Base-by-base conservation (phyloP, 768 basidiomycete genomes). In the Suillus americanus region DNA sequence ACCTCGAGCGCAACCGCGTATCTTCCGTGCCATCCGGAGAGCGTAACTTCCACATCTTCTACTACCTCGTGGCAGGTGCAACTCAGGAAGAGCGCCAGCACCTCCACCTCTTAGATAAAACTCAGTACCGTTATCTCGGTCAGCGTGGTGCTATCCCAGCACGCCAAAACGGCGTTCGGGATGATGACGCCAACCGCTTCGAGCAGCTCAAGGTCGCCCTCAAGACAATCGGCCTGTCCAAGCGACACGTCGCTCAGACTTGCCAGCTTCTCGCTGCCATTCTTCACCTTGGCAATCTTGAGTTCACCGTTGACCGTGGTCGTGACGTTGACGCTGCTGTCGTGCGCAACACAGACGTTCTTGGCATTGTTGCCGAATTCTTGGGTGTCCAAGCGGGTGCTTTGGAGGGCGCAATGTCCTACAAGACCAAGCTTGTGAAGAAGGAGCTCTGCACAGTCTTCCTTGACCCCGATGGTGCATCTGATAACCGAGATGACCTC, bases 401-500 rank as follows among this genome's bases (percentile, higher is more conserved):
- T 0, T 83, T 99, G 18, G 95, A 97, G 74, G 83, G 82, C 2
- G 84, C 92, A 0, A 81, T 99, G 48, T 92, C 94, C 0, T 97
- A 95, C 85, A 92, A 90, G 79, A 95, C 94, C 1, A 93, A 92
- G 75, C 80, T 98, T 62, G 87, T 98, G 72, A 92, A 94, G 76
- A 97, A 95, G 79, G 96, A 99, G 77, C 82, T 97, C n/a, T 97
- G 95, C 76, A 97, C 95, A 0, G 89, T 97, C 33, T 97, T 99
- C 79, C 85, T 99, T 53, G 96, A 99, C 73, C 89, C 92, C 0
- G 96, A 99, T 72, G 93, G 92, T 61, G 94, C 97, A 2, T 89
- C 93, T 0, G 90, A 92, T 71, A 97, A 98, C 69, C 83, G 96
- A 53, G 97, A 99, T 72, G 94, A 97, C 74, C 88, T 99, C 43